Evolutionary conservation across 495 filamentous ascomycete genomes (phyloP), one percentile per base, ranked within the genome.

Genomic region (Aspergillus asperescens): DNA sequence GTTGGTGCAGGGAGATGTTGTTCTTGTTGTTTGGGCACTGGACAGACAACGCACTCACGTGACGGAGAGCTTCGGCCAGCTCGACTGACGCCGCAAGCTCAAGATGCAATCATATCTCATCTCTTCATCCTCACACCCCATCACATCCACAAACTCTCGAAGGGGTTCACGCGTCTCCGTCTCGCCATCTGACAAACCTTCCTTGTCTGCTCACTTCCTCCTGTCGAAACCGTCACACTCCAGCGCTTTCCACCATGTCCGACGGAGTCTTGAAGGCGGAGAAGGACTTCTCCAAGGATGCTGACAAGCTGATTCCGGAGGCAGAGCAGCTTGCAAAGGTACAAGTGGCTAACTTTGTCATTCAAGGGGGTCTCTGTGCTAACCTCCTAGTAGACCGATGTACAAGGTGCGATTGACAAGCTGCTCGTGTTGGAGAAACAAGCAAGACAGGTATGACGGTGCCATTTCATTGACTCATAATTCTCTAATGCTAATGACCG

Each of bases 351-450:
- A 20, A 15, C 0, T 1, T 22, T 28, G 1, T n/a, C 19, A 16
- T 10, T 29, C 19, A 0, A 18, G 2, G 7, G 5, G 18, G 37
- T 5, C 8, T 35, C 29, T 34, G 58, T 56, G 23, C 50, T 65
- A 49, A 61, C 44, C 49, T 18, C 50, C 27, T 38, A 9, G 38
- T 54, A 94, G 88, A 83, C 76, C 63, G 87, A 93, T 73, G 76
- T 91, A 54, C 81, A 85, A 66, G 83, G 78, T 27, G 91, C 91
- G 56, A 86, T 98, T 60, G 93, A 98, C 73, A 96, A 95, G 79
- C 84, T 97, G 47, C 77, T 90, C 32, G 71, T 74, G 18, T 74
- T 98, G 61, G 93, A 98, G 79, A 98, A 97, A 72, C 90, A 96
- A 74, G 85, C 93, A 46, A 82, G 93, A 79, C 93, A 98, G 81